A percentile compares a stretch with the other conserved stretches of the same genome.
phyloP scores from a whole-genome alignment of 1,284 basidiomycete genomes.

The Tausonia pullulans region DNA sequence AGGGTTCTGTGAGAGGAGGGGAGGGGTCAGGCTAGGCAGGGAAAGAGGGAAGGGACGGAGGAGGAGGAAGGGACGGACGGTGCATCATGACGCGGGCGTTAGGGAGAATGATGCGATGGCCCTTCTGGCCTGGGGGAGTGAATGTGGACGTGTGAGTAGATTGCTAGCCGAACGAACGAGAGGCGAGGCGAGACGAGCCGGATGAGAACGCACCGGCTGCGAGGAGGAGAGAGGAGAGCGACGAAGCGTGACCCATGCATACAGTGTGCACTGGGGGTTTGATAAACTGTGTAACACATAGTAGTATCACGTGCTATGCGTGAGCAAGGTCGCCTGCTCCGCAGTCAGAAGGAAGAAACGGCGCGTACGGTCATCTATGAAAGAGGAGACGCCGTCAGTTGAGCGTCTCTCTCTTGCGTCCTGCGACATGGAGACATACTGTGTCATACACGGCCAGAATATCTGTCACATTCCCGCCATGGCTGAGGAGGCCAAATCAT shows the following conservation, averaged over 20 bases:
- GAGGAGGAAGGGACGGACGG: conserved; percentile 10
- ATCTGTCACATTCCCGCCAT: conserved; percentile 3
- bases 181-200: not conserved
- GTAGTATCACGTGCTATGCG: no score
- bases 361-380: no score
- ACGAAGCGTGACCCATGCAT: conserved; percentile 24
- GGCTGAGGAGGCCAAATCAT: not conserved
- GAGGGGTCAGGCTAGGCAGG: not conserved
- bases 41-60: not conserved
- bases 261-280: conserved; percentile 23
- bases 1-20: conserved; percentile 18
- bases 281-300: conserved; percentile 17
- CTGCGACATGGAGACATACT: not conserved
- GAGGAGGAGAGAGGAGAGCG: conserved; percentile 22
- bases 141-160: no score
- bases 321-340: not conserved
- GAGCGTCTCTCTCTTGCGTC: no score
- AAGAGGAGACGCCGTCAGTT: no score
- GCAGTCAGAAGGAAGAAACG: not conserved
- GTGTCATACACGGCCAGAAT: conserved; percentile 25
- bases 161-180: no score
- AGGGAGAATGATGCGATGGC: conserved; percentile 22
- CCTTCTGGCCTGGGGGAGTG: conserved; percentile 19
- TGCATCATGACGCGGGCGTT: conserved; percentile 28
- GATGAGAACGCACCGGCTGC: conserved; percentile 17